Evolutionary conservation across 495 filamentous ascomycete genomes (phyloP).

Genomic region (Copromyces sp.): DNA sequence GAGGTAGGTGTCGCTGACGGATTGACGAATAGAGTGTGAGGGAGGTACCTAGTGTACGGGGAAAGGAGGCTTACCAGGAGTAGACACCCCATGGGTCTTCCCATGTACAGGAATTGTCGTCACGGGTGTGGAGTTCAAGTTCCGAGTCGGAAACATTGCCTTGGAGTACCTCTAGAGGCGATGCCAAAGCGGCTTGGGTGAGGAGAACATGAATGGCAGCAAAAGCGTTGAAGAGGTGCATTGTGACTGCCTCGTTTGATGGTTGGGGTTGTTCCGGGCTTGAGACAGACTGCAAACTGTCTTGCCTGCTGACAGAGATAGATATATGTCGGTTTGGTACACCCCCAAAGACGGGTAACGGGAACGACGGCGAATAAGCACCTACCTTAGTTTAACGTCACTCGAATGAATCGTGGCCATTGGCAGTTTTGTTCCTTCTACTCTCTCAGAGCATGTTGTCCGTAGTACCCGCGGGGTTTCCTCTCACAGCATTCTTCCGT

Average conservation of each 20-base stretch:
- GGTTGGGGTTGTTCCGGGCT: not conserved
- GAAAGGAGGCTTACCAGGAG: not conserved
- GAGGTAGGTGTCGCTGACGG: not conserved
- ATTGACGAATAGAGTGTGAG: not conserved
- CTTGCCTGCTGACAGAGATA: not conserved
- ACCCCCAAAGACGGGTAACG: too few species aligned
- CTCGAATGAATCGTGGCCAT: not conserved
- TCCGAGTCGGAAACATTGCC: not conserved
- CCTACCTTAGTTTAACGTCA: not conserved
- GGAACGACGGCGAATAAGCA: too few species aligned
- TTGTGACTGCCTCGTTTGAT: not conserved
- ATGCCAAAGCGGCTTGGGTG: not conserved
- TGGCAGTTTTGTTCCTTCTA: not conserved
- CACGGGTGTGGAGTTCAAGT: not conserved
- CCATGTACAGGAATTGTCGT: not conserved
- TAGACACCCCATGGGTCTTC: not conserved
- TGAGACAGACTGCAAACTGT: too few species aligned
- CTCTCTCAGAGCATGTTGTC: not conserved
- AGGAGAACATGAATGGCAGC: not conserved
- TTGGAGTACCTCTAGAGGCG: not conserved
- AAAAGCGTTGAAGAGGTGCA: not conserved
- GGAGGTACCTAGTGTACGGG: not conserved
- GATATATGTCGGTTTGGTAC: not conserved
- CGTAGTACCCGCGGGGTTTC: not conserved
- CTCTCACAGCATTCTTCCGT: not conserved